phyloP scores from a whole-genome alignment of 2,329 filamentous ascomycete genomes.

The Botrytis paeoniae region DNA sequence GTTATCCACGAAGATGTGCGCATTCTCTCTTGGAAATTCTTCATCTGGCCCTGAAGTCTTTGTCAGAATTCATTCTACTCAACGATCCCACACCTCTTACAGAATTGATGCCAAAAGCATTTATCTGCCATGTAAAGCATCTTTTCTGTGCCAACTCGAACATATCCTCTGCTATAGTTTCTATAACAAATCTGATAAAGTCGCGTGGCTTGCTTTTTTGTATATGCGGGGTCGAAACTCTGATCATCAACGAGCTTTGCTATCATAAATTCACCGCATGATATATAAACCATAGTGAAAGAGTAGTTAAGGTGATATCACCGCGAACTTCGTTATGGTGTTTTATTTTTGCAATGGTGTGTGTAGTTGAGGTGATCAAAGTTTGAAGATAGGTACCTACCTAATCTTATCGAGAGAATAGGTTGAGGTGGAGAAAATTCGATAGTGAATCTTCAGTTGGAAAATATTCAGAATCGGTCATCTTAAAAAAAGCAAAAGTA shows the following conservation, averaged over 20 bases:
- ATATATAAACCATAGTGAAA: conserved; percentile 4
- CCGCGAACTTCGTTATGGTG: neutral
- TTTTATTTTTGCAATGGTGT: neutral
- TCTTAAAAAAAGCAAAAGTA: neutral
- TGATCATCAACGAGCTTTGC: neutral
- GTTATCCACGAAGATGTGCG: neutral
- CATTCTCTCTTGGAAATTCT: neutral
- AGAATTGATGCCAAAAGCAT: conserved; percentile 10
- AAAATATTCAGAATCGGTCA: neutral
- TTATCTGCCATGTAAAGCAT: neutral
- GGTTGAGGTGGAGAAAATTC: neutral
- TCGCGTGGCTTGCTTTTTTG: neutral
- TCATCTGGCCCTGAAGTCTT: neutral
- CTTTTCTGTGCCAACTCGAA: neutral
- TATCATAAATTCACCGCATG: neutral
- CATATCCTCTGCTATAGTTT: conserved; percentile 4
- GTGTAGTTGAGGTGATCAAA: neutral
- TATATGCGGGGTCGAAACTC: neutral
- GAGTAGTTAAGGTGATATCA: neutral
- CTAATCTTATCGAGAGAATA: neutral
- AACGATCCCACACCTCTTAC: neutral
- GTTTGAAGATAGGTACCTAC: neutral
- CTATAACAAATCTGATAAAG: neutral
- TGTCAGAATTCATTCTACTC: neutral
- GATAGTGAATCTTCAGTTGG: neutral